Conservation (phyloP, 108 stramenopile genomes). For the Fragilaria radians region DNA sequence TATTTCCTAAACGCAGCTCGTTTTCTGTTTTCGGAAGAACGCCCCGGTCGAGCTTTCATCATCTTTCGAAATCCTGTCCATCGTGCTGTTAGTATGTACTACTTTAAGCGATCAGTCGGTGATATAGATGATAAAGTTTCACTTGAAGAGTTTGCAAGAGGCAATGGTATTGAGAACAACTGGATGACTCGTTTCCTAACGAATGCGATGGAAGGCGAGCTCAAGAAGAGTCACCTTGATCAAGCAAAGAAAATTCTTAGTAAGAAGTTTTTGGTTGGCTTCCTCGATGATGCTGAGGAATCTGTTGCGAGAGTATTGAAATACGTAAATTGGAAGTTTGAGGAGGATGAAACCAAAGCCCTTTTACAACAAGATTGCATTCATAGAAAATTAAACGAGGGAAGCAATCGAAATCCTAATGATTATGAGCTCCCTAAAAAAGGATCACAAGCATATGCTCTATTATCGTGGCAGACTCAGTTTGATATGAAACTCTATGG, state of each 20-base stretch:
- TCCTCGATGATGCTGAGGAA: slow-evolving; percentile 30
- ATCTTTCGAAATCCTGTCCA: slow-evolving; percentile 39
- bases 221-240: slow-evolving; percentile 37
- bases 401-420: slow-evolving; percentile 21
- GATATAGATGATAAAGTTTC: slow-evolving; percentile 23
- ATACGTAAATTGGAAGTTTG: slow-evolving; percentile 34
- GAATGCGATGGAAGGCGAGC: slow-evolving; percentile 22
- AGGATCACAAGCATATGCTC: slow-evolving; percentile 30
- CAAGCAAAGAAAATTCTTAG: slow-evolving; percentile 40
- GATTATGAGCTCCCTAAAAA: slow-evolving; percentile 41
- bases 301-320: slow-evolving; percentile 26
- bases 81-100: slow-evolving; percentile 39
- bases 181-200: slow-evolving; percentile 49
- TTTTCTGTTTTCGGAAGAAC: slow-evolving; percentile 27
- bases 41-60: slow-evolving; percentile 38
- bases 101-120: slow-evolving; percentile 5
- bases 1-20: slow-evolving; percentile 29
- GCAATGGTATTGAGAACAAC: slow-evolving; percentile 49
- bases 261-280: slow-evolving; percentile 46
- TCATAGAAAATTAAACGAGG: slow-evolving; percentile 15
- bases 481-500: slow-evolving; percentile 38
- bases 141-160: slow-evolving; percentile 39
- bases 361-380: slow-evolving; percentile 12
- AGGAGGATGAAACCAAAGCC: slow-evolving; percentile 27
- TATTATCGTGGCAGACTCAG: slow-evolving; percentile 42